Base-by-base conservation (phyloP, 73 alveolate species). In the Diophrys appendiculata region DNA sequence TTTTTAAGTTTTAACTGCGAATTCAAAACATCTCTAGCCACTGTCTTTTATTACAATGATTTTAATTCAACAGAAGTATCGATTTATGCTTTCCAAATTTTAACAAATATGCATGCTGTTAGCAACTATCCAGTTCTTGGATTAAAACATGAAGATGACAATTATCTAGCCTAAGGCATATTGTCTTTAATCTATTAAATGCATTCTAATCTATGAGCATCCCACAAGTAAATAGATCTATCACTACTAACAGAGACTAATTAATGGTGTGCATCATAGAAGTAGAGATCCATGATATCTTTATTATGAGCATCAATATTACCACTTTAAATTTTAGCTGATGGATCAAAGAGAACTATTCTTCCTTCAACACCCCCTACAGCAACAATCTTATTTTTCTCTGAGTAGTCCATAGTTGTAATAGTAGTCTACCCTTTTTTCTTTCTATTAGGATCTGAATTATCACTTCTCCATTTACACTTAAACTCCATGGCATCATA, bases 401-500 rank as follows among this genome's bases (percentile, higher is more conserved):
- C 23, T 14, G 84, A 73, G 53, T 56, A 82, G 52, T 82, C 90
- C 33, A 69, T 54, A 0, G 84, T 52, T 3, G 82, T 60, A 13
- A 82, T 73, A 25, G 90, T 82, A 8, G 54, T 43, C 29, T 72
- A 52, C 60, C 72, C 83, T 32, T 73, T 82, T 18, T 76, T 54
- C 0, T n/a, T 65, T 23, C 60, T 18, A 11, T 43, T 43, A 5
- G n/a, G 5, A 43, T 43, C 60, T 5, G 32, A 3, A 53, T 82
- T 82, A 34, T 32, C 28, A 55, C 73, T 82, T 11, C 35, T 65
- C 90, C 90, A 82, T 31, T 29, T 54, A 14, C 65, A 54, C 55
- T 82, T 82, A 68, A 82, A 55, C 33, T 82, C 90, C 90, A 82
- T 82, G 29, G 81, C 13, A 27, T 82, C 90, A 65, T 73, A 82